A percentile compares a stretch with the other conserved stretches of the same genome.
Evolutionary conservation across 192 early-diverging fungal genomes (phyloP).

Genomic region (Helicostylum pulchrum): DNA sequence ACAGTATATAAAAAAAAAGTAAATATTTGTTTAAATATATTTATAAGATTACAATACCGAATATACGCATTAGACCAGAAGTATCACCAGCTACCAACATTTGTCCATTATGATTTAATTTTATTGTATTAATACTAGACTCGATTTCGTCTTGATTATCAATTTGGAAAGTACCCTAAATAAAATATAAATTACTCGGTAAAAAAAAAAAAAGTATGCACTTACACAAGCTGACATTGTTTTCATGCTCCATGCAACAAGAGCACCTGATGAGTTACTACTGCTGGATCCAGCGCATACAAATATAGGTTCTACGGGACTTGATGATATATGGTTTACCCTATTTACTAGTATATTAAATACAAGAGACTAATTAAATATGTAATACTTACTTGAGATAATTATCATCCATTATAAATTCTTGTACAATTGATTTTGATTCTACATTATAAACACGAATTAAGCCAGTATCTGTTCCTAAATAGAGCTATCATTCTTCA

Average conservation of each 20-base stretch:
- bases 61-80: constrained; percentile 48
- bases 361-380: neutral
- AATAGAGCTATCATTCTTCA: constrained; percentile 39
- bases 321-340: constrained; percentile 48
- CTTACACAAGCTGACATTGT: constrained; percentile 50
- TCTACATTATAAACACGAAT: constrained; percentile 57
- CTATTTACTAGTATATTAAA: constrained; percentile 22
- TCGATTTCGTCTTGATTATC: constrained; percentile 22
- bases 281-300: constrained; percentile 44
- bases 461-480: constrained; percentile 48
- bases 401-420: constrained; percentile 46
- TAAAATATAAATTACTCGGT: neutral
- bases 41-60: constrained; percentile 34
- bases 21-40: neutral
- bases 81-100: constrained; percentile 55
- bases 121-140: constrained; percentile 48
- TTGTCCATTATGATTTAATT: constrained; percentile 64
- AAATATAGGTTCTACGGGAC: constrained; percentile 52
- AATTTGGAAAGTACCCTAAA: constrained; percentile 35
- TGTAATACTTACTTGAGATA: constrained; percentile 39
- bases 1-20: neutral
- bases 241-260: constrained; percentile 56
- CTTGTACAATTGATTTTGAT: constrained; percentile 51
- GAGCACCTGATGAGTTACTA: constrained; percentile 28
- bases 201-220: neutral